Conservation (phyloP, 495 filamentous ascomycete genomes). For the Aspergillus campestris region DNA sequence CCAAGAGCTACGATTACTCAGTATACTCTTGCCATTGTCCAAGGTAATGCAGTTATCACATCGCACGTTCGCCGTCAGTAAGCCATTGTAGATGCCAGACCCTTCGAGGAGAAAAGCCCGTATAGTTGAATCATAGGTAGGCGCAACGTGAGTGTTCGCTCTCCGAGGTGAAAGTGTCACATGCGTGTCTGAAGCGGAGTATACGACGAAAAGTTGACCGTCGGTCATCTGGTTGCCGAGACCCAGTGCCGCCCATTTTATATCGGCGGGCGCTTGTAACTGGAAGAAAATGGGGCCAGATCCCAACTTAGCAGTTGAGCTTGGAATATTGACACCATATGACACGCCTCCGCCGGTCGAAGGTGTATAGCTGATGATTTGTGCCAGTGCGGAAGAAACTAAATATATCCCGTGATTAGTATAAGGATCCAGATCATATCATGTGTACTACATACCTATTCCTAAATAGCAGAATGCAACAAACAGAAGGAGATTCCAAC, state of each 20-base stretch:
- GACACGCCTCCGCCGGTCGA: constrained; percentile 11
- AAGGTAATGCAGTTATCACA: constrained; percentile 44
- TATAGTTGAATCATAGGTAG: constrained; percentile 37
- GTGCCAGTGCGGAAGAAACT: constrained; percentile 5
- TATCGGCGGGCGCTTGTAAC: constrained; percentile 44
- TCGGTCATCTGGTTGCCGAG: constrained; percentile 49
- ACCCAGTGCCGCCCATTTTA: constrained; percentile 54
- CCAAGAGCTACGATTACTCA: constrained; percentile 38
- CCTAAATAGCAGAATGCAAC: neutral
- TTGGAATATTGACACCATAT: constrained; percentile 18
- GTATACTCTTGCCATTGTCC: constrained; percentile 44
- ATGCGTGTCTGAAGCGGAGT: constrained; percentile 46
- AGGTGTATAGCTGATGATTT: constrained; percentile 12
- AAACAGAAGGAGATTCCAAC: neutral
- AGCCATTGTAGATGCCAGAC: constrained; percentile 41
- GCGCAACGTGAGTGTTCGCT: constrained; percentile 39
- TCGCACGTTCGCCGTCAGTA: constrained; percentile 54
- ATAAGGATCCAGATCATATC: neutral
- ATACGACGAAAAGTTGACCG: constrained; percentile 57
- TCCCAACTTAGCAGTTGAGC: constrained; percentile 7
- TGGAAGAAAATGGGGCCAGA: constrained; percentile 47
- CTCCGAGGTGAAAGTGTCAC: constrained; percentile 52
- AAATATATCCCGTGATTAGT: neutral
- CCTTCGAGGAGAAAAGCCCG: constrained; percentile 46
- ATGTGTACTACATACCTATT: neutral